phyloP scores from a whole-genome alignment of 768 basidiomycete species.

The Amyloporia xantha region DNA sequence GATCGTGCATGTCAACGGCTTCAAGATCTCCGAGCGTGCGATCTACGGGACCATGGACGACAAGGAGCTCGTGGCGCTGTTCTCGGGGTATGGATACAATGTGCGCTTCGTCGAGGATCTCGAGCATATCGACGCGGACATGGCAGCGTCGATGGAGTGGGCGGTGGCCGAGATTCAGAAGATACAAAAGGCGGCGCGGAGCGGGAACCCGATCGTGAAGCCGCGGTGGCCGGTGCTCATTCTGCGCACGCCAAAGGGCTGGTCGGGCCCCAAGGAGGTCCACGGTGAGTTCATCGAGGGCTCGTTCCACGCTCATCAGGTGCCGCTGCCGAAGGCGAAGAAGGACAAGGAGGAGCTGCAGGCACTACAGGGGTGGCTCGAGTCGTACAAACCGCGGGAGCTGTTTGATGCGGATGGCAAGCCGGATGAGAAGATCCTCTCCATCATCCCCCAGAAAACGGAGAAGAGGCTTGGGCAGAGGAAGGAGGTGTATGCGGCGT shows the following conservation, averaged over 20 bases:
- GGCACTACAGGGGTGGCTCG: conserved; percentile 65
- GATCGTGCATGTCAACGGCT: conserved; percentile 81
- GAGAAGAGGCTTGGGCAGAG: conserved; percentile 63
- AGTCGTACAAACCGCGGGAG: conserved; percentile 60
- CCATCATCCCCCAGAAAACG: conserved; percentile 45
- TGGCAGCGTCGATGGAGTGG: conserved; percentile 82
- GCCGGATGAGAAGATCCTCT: conserved; percentile 51
- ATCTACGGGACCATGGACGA: conserved; percentile 90
- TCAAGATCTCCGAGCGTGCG: conserved; percentile 88
- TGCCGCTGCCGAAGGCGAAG: conserved; percentile 73
- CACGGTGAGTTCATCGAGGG: conserved; percentile 73
- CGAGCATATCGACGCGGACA: conserved; percentile 62
- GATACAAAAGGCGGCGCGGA: conserved; percentile 76
- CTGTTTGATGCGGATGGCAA: conserved; percentile 54
- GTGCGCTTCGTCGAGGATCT: conserved; percentile 72
- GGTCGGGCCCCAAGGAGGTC: conserved; percentile 55
- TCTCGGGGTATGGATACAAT: conserved; percentile 87
- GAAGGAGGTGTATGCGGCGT: conserved; percentile 60
- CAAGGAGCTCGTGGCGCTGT: conserved; percentile 68
- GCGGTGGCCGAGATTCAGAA: conserved; percentile 62
- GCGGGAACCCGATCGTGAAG: conserved; percentile 70
- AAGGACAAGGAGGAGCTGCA: conserved; percentile 55
- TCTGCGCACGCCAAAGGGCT: conserved; percentile 78
- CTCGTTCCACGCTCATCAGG: conserved; percentile 83
- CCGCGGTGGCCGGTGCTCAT: conserved; percentile 90